Base-by-base conservation (phyloP, 2,329 filamentous ascomycete genomes). In the Xylaria sp. region DNA sequence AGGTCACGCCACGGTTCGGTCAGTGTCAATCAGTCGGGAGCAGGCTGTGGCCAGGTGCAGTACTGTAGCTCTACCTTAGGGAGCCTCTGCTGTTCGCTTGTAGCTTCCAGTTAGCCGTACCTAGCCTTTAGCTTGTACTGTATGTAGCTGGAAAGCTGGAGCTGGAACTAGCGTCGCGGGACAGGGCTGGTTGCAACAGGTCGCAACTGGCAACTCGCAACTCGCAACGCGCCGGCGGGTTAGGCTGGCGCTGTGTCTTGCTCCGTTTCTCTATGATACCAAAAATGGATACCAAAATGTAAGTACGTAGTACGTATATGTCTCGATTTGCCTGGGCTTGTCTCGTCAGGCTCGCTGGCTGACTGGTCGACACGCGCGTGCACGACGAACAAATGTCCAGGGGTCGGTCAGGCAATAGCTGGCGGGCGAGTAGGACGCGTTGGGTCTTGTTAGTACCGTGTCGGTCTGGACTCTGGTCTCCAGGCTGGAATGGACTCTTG, bases 401-500 rank as follows among this genome's bases (percentile, higher is more conserved):
- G 43, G 58, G 54, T 48, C 27, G 27, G 38, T 37, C 31, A 19
- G 15, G 25, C 41, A 43, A 15, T 49, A 43, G n/a, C n/a, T n/a
- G n/a, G n/a, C 29, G 33, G 41, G 23, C 37, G 40, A 43, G 41
- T 58, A 48, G 47, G 52, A 56, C 62, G 62, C 52, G 62, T 59
- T 47, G 48, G 55, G 54, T 41, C 52, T 33, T 46, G 52, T 51
- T 57, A 37, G 54, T 53, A 55, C 54, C 29, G 41, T 64, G 54
- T 29, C 31, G 58, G 58, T 62, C 54, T 64, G 55, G 58, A 60
- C 49, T 64, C 62, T 37, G 10, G 47, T 47, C 43, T 52, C 41
- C 41, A 49, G 37, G 27, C 53, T 48, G 40, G 47, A 63, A 40
- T 47, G 37, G 46, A 25, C 17, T 40, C n/a, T 38, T 60, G 38